Conservation (phyloP, 768 basidiomycete genomes). For the Termitomyces sp. region DNA sequence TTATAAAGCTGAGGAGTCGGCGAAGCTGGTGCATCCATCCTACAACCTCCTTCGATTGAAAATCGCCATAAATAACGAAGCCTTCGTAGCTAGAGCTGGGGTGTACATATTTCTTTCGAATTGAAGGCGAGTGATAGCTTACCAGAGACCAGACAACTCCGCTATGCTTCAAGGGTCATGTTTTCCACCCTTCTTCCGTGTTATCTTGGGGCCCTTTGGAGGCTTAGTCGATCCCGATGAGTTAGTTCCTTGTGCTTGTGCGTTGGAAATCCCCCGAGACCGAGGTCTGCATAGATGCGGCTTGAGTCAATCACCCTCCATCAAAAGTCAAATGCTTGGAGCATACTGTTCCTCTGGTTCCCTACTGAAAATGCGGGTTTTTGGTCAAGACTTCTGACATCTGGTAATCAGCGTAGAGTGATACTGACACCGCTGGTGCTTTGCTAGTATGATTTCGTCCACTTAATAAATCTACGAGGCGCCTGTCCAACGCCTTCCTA, state of each 20-base stretch:
- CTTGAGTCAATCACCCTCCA: not conserved
- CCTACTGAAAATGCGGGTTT: not conserved
- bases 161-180: not conserved
- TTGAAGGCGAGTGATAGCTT: no score
- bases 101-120: not conserved
- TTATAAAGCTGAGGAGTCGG: not conserved
- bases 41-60: no score
- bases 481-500: not conserved
- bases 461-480: not conserved
- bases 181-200: not conserved
- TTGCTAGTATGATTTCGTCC: not conserved
- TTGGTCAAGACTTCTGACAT: not conserved
- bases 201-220: not conserved
- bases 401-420: no score
- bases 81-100: not conserved
- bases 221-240: not conserved
- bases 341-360: not conserved
- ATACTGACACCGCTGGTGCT: not conserved
- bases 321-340: not conserved
- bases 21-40: not conserved
- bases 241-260: no score
- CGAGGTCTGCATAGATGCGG: not conserved
- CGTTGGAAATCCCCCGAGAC: not conserved
- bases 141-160: not conserved
- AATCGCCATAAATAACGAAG: not conserved